phyloP scores from a whole-genome alignment of 306 rosid genomes.

The Myrica gale region DNA sequence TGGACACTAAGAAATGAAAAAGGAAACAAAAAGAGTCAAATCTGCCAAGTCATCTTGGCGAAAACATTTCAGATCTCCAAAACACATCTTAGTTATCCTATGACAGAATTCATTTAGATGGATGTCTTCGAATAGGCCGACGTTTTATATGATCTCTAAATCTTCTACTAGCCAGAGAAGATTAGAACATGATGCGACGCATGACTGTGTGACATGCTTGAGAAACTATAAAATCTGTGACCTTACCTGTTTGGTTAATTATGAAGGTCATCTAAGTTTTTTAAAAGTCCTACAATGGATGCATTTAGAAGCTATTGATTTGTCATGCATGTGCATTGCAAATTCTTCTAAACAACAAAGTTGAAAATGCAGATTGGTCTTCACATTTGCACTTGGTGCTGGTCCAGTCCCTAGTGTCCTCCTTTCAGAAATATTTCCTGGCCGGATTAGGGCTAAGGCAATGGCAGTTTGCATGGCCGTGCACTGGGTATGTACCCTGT shows the following conservation, averaged over 20 bases:
- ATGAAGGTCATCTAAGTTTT: slow-evolving; percentile 16
- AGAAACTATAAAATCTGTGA: neutral
- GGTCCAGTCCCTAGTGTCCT: slow-evolving; percentile 87
- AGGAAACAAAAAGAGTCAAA: neutral
- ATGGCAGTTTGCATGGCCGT: slow-evolving; percentile 88
- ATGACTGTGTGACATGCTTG: neutral
- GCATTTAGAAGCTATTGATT: slow-evolving; percentile 11
- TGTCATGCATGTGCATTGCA: neutral
- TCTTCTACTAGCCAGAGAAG: neutral
- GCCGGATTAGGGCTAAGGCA: slow-evolving; percentile 73
- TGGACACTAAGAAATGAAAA: slow-evolving; percentile 2
- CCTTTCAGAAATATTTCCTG: slow-evolving; percentile 69
- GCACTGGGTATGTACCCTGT: slow-evolving; percentile 62
- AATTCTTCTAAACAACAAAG: slow-evolving; percentile 23
- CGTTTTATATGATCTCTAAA: neutral
- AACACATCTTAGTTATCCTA: neutral
- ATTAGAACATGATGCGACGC: neutral
- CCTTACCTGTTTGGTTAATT: neutral
- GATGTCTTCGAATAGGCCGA: neutral
- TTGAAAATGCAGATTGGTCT: slow-evolving; percentile 58
- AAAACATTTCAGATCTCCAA: neutral
- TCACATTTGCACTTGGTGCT: slow-evolving; percentile 66
- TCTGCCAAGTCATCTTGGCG: neutral
- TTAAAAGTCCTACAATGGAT: slow-evolving; percentile 14
- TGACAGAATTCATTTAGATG: neutral